Percentiles rank a stretch among this genome's conserved stretches.
These are phyloP conservation scores for Colletotrichum euphorbiae DNA, from an alignment of 2,329 filamentous ascomycete species.

Conservation along the genomic window DNA sequence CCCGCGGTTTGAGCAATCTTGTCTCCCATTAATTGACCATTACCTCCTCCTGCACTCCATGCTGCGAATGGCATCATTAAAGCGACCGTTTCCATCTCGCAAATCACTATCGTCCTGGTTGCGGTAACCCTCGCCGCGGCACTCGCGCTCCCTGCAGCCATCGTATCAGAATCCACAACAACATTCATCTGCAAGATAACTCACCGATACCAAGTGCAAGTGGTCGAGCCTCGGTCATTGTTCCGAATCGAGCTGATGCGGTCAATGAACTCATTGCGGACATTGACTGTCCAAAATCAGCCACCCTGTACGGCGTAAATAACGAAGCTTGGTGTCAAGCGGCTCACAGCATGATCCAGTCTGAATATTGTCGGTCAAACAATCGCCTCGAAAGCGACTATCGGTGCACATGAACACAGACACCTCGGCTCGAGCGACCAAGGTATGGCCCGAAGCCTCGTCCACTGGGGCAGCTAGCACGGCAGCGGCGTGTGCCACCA, in stretches of 20 bases:
- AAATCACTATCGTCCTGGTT: slow-evolving; percentile 25
- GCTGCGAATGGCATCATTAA: slow-evolving; percentile 27
- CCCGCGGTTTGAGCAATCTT: too few species aligned
- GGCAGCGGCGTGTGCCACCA: background rate
- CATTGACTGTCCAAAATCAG: slow-evolving; percentile 2
- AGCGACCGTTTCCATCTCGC: slow-evolving; percentile 14
- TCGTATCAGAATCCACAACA: background rate
- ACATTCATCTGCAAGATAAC: background rate
- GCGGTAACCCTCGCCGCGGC: slow-evolving; percentile 10
- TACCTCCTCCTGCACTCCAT: slow-evolving; percentile 12
- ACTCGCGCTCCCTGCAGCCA: background rate
- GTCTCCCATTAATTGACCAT: background rate
- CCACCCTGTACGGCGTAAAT: background rate
- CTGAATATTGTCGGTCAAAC: background rate
- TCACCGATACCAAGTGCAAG: slow-evolving; percentile 20
- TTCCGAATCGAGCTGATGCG: slow-evolving; percentile 22
- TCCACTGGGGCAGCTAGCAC: slow-evolving; percentile 6
- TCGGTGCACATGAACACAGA: slow-evolving; percentile 15
- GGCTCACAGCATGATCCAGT: slow-evolving; percentile 12
- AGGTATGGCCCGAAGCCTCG: background rate
- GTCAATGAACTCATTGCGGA: slow-evolving; percentile 1
- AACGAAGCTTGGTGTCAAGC: too few species aligned
- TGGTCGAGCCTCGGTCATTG: slow-evolving; percentile 3
- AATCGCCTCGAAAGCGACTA: background rate
- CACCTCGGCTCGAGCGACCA: slow-evolving; percentile 9